Percentiles rank a stretch among this genome's conserved stretches.
Evolutionary conservation across 768 basidiomycete species (phyloP).

Genomic region (Tylopilus cervinicoccineus): DNA sequence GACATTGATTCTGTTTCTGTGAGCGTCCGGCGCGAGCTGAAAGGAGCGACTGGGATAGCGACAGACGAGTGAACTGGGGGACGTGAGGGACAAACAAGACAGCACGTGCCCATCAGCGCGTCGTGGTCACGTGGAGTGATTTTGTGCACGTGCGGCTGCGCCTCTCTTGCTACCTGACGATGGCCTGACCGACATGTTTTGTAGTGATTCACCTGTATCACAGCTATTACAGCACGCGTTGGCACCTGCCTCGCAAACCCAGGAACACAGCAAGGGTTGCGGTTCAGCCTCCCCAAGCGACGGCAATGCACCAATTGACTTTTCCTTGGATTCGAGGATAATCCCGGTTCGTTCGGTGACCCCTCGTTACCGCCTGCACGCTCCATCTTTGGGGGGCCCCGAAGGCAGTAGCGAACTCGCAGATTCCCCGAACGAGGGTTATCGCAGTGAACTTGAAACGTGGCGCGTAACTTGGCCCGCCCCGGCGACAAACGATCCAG

Average conservation of each 20-base stretch:
- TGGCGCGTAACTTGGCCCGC: conserved; percentile 21
- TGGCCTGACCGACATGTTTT: conserved; percentile 15
- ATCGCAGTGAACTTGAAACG: conserved; percentile 11
- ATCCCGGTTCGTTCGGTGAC: conserved; percentile 31
- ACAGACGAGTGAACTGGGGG: conserved; percentile 1
- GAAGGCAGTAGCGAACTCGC: conserved; percentile 18
- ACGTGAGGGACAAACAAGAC: conserved; percentile 11
- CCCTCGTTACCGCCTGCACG: conserved; percentile 49
- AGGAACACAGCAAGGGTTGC: conserved; percentile 9
- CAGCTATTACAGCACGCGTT: conserved; percentile 50
- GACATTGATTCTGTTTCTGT: conserved; percentile 13
- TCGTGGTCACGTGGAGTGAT: conserved; percentile 29
- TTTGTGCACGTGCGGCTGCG: conserved; percentile 27
- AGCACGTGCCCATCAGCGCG: conserved; percentile 25
- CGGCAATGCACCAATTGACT: conserved; percentile 29
- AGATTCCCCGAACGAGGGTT: conserved; percentile 54
- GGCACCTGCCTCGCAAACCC: conserved; percentile 18
- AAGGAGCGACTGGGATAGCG: conserved; percentile 23
- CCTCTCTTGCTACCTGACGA: conserved; percentile 17
- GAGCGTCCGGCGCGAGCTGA: conserved; percentile 26
- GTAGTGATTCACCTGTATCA: conserved; percentile 45
- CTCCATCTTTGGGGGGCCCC: conserved; percentile 5
- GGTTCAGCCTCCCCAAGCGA: conserved; percentile 15
- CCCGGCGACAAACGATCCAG: conserved; percentile 18
- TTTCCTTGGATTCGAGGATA: conserved; percentile 41